Base-by-base conservation (phyloP, 1,284 basidiomycete genomes). In the Cerioporus squamosus region DNA sequence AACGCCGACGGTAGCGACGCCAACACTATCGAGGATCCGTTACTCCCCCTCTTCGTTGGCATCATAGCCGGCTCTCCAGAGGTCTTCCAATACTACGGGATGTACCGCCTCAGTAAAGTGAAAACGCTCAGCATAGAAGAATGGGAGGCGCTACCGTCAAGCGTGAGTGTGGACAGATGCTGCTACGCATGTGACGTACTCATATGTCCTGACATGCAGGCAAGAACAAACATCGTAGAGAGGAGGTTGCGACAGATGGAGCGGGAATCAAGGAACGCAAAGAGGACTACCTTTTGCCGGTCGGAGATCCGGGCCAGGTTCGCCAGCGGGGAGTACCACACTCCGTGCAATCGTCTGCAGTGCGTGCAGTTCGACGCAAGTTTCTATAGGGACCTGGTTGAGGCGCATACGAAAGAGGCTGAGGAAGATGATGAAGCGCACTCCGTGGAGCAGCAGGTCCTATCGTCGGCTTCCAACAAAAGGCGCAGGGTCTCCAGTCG, bases 311-410 rank as follows among this genome's bases (percentile, higher is more conserved):
- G 69, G 62, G 18, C 64, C 8, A 73, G 74, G 18, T 82, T 81
- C 65, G 72, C 78, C 44, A 53, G 56, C 12, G 81, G 79, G 10
- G 60, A 70, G 38, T 68, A 77, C n/a, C 62, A 53, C 3, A 75
- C 79, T 15, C 80, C 80, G 12, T 83, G 80, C 62, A 77, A 82
- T 39, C 72, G 70, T 26, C 67, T 83, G 44, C 68, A 74, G 53
- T 81, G 77, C 61, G 67, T 79, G 20, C 72, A 69, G 26, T 83
- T 79, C 66, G 74, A 81, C 59, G 63, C 72, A n/a, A 64, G 62
- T 23, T 82, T 79, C 67, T 75, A 81, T 61, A 65, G 73, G 23
- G 67, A 66, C 24, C 67, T 82, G 14, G 75, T 76, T 3, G 33
- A 36, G 33, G 33, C 33, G 14, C 33, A 51, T 53, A 56, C 2